Percentiles rank a stretch among this genome's conserved stretches.
Conservation (phyloP, 1,284 basidiomycete species). For the Cutaneotrichosporon cyanovorans region DNA sequence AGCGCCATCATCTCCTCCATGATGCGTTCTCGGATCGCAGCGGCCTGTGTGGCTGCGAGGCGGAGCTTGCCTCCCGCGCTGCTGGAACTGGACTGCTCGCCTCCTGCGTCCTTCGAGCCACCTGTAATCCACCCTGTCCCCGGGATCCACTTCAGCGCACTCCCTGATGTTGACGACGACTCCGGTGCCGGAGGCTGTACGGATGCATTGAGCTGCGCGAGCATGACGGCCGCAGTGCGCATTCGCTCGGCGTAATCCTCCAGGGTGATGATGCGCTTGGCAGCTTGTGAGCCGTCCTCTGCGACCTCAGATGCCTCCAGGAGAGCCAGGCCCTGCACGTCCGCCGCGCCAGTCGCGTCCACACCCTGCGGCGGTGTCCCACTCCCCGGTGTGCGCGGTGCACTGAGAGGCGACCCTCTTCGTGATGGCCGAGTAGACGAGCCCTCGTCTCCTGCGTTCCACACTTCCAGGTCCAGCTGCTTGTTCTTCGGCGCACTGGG, state of each 20-base stretch:
- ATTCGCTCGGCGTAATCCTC: slow-evolving; percentile 98
- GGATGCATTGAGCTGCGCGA: slow-evolving; percentile 88
- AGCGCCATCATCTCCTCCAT: slow-evolving; percentile 98
- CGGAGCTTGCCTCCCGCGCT: slow-evolving; percentile 52
- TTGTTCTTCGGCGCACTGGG: slow-evolving; percentile 78
- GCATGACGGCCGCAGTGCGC: slow-evolving; percentile 97
- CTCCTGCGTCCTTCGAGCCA: slow-evolving; percentile 3
- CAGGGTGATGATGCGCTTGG: slow-evolving; percentile 50
- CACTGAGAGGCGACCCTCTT: slow-evolving; percentile 1
- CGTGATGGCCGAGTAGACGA: slow-evolving; percentile 21
- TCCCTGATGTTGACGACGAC: slow-evolving; percentile 22
- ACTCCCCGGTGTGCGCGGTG: not conserved
- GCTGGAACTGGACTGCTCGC: slow-evolving; percentile 12
- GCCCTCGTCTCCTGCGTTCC: slow-evolving; percentile 47
- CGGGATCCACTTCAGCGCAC: slow-evolving; percentile 56
- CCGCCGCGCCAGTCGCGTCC: slow-evolving; percentile 4
- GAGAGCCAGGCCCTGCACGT: not conserved
- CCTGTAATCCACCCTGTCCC: slow-evolving; percentile 57
- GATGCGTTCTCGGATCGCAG: slow-evolving; percentile 86
- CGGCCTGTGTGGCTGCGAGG: slow-evolving; percentile 69
- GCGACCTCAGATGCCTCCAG: not conserved
- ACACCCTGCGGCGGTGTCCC: not conserved
- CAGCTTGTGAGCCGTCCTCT: slow-evolving; percentile 7
- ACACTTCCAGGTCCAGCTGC: slow-evolving; percentile 73
- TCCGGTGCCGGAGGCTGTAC: slow-evolving; percentile 52